Evolutionary conservation across 305 asterid genomes (phyloP).

Genomic region (Ajuga reptans): DNA sequence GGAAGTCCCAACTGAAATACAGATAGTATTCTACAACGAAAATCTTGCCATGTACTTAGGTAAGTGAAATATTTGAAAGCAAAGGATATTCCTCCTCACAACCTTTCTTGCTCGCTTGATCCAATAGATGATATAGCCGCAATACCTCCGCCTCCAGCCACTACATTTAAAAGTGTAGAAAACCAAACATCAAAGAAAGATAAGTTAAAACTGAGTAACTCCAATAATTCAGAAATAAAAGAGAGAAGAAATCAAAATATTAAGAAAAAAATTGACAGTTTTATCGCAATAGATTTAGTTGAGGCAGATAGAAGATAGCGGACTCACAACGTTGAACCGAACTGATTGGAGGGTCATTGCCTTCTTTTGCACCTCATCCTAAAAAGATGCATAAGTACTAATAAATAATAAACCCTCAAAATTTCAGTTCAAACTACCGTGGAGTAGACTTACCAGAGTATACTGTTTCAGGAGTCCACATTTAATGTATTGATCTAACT

Average conservation of each 20-base stretch:
- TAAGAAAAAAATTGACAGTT: not conserved
- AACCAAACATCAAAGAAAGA: conserved; percentile 9
- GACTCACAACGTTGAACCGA: conserved; percentile 50
- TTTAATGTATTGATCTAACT: conserved; percentile 54
- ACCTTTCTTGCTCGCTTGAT: conserved; percentile 53
- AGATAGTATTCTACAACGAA: no score
- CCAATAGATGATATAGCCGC: conserved; percentile 52
- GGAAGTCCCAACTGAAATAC: no score
- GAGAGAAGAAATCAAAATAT: not conserved
- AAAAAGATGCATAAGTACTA: conserved; percentile 14
- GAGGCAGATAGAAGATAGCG: conserved; percentile 4
- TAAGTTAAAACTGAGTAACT: not conserved
- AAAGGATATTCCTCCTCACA: conserved; percentile 73
- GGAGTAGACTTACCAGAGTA: conserved; percentile 49
- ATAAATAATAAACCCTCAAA: not conserved
- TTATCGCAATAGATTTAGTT: not conserved
- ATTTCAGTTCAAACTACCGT: conserved; percentile 5
- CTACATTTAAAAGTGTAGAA: conserved; percentile 26
- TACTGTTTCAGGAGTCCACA: conserved; percentile 57
- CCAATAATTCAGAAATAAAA: not conserved
- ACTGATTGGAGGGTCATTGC: conserved; percentile 54
- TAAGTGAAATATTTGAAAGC: not conserved
- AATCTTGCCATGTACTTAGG: not conserved
- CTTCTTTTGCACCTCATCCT: conserved; percentile 63
- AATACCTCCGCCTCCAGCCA: conserved; percentile 52